phyloP scores from a whole-genome alignment of 352 stramenopile genomes.

The Pythium phragmiticola region DNA sequence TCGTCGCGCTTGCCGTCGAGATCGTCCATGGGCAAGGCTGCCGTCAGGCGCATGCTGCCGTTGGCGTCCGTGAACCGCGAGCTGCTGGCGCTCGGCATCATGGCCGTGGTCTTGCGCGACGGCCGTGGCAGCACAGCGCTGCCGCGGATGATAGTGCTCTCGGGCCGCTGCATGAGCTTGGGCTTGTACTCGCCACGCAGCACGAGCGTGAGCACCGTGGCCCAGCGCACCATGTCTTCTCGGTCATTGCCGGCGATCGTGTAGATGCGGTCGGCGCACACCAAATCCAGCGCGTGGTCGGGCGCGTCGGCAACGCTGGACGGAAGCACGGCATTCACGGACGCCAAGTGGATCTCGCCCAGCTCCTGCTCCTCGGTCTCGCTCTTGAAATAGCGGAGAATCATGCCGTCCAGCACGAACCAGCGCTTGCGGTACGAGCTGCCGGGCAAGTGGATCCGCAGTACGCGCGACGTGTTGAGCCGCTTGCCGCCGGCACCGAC shows the following conservation, averaged over 20 bases:
- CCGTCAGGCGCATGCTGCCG: conserved; percentile 73
- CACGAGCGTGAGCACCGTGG: conserved; percentile 83
- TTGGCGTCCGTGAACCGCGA: conserved; percentile 81
- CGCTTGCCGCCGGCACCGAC: conserved; percentile 85
- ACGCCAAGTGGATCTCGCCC: conserved; percentile 85
- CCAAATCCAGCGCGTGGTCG: conserved; percentile 82
- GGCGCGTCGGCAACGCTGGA: conserved; percentile 88
- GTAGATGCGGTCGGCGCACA: conserved; percentile 88
- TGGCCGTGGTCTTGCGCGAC: conserved; percentile 70
- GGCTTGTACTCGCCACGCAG: conserved; percentile 86
- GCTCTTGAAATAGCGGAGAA: conserved; percentile 87
- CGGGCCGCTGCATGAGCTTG: conserved; percentile 85
- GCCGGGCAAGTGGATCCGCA: conserved; percentile 77
- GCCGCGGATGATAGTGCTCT: conserved; percentile 86
- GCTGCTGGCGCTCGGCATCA: conserved; percentile 22
- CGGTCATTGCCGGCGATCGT: conserved; percentile 82
- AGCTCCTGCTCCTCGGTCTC: conserved; percentile 86
- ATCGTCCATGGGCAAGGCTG: conserved; percentile 49
- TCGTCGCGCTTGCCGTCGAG: conserved; percentile 54
- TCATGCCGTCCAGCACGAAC: conserved; percentile 90
- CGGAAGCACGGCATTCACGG: conserved; percentile 82
- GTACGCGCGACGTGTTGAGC: conserved; percentile 71
- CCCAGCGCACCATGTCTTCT: conserved; percentile 89
- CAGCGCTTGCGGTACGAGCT: conserved; percentile 80
- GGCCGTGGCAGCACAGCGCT: conserved; percentile 79